Base-by-base conservation (phyloP, 345 rosid species). In the Rubroshorea leprosula region DNA sequence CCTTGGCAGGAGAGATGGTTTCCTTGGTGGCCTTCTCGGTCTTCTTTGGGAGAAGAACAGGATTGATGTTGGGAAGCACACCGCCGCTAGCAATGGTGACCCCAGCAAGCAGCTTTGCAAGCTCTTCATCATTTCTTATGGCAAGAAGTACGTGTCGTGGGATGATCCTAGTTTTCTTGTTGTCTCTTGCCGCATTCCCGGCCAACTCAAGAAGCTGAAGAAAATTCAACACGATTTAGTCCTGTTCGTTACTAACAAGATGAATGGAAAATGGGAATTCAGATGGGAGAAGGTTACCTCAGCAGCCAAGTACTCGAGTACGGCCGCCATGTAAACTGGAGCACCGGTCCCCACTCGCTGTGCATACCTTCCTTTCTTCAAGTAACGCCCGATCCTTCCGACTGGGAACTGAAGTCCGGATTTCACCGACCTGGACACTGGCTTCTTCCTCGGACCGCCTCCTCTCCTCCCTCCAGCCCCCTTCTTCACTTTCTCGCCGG, bases 331-430 rank as follows among this genome's bases (percentile, higher is more conserved):
- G 62, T 86, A 83, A 10, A 86, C 88, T 8, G 88, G 90, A 73
- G 90, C 88, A 8, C 95, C 95, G 46, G 83, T 58, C 23, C 91
- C 95, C 8, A 84, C 85, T 5, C 89, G 77, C 63, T 78, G 66
- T 0, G 87, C 57, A 26, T 87, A 84, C 15, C 95, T 76, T 11
- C 95, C 95, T 56, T 82, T 80, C 80, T 84, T 87, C 51, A 87
- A 70, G 63, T 80, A 87, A 39, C 91, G 78, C 5, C 89, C 95
- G 76, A 82, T 82, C 23, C 95, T 72, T 41, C 95, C 91, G 50
- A 87, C 95, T 0, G 91, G 91, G 39, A 87, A 87, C 68, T 87
- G 95, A 6, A 84, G 72, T 45, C 95, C 91, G 20, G 89, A 81
- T 71, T 76, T 84, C 19, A 80, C 81, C 13, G 91, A 84, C n/a